Conservation (phyloP, 345 rosid species). For the Durio zibethinus region DNA sequence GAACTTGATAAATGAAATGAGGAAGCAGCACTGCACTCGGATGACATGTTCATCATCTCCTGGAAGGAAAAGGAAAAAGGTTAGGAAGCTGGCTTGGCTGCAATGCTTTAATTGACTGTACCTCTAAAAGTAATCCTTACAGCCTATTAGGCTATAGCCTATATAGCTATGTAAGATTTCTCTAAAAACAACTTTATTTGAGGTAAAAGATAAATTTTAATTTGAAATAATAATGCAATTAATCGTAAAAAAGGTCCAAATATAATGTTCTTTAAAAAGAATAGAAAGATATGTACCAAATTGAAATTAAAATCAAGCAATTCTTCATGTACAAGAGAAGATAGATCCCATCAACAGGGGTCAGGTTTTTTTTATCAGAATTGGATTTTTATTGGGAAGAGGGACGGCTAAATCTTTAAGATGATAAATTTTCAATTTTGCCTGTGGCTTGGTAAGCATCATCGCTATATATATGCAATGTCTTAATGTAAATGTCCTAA, state of each 20-base stretch:
- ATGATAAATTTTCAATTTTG: background rate
- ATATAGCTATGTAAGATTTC: background rate
- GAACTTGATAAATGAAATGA: background rate
- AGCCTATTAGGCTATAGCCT: background rate
- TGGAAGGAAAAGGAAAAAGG: background rate
- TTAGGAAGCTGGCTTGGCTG: background rate
- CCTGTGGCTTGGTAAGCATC: background rate
- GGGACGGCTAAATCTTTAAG: background rate
- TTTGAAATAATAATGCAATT: background rate
- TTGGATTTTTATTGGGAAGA: too few relatives aligned
- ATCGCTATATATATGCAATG: background rate
- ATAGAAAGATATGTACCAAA: background rate
- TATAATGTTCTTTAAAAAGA: background rate
- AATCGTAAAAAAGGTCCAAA: background rate
- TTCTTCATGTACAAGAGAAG: too few relatives aligned
- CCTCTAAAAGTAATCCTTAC: background rate
- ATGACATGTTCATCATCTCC: background rate
- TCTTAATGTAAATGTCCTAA: background rate
- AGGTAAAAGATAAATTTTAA: background rate
- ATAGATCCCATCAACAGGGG: too few relatives aligned
- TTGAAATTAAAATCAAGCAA: background rate
- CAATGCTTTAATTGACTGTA: constrained; percentile 7
- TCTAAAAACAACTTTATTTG: background rate
- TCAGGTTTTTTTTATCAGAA: too few relatives aligned
- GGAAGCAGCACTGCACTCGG: background rate